Evolutionary conservation across 2,329 filamentous ascomycete genomes (phyloP).

Genomic region (Mycocentrospora acerina): DNA sequence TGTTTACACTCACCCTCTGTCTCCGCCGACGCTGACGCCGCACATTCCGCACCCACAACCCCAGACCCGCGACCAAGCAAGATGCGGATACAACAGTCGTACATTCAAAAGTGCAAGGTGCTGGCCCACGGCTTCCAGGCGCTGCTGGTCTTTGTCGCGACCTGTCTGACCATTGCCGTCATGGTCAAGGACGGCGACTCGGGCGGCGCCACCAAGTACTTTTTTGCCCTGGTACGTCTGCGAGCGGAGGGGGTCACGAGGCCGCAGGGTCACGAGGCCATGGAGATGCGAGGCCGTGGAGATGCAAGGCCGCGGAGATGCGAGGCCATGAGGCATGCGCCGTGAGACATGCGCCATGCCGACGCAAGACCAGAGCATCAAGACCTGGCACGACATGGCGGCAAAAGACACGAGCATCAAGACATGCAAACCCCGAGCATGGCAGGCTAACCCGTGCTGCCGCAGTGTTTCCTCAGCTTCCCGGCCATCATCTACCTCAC

Average conservation of each 20-base stretch:
- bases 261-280: too few relatives aligned
- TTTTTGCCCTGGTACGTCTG: slow-evolving; percentile 58
- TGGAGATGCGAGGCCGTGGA: too few relatives aligned
- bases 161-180: slow-evolving; percentile 59
- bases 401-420: background rate
- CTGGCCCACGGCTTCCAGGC: slow-evolving; percentile 56
- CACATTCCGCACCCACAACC: background rate
- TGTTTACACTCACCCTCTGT: too few relatives aligned
- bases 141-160: slow-evolving; percentile 59
- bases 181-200: slow-evolving; percentile 56
- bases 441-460: slow-evolving; percentile 15
- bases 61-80: slow-evolving; percentile 11
- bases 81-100: slow-evolving; percentile 43
- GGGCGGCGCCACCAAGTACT: slow-evolving; percentile 58
- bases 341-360: too few relatives aligned
- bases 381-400: background rate
- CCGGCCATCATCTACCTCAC: slow-evolving; percentile 61
- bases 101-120: slow-evolving; percentile 59
- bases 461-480: slow-evolving; percentile 60
- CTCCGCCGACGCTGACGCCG: too few relatives aligned
- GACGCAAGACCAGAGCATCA: background rate
- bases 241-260: too few relatives aligned
- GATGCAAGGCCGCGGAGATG: too few relatives aligned
- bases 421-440: background rate
- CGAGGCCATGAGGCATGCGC: too few relatives aligned